These are phyloP conservation scores for Tolypocladium pustulatum DNA, from an alignment of 2,329 filamentous ascomycete genomes.

Conservation along the genomic window DNA sequence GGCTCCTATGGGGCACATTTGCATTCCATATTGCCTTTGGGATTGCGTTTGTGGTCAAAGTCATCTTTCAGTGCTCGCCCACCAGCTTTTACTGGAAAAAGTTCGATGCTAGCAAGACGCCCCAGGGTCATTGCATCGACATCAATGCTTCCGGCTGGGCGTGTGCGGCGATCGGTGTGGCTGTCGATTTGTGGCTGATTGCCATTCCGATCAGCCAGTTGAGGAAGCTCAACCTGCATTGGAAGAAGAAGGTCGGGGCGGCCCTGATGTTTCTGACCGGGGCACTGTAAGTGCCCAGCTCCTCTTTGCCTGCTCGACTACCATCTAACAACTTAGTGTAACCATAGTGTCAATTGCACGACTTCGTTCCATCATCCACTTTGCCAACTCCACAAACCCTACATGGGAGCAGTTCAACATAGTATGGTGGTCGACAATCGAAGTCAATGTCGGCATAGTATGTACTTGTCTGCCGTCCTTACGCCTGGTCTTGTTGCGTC, in stretches of 20 bases:
- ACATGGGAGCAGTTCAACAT: slow-evolving; percentile 18
- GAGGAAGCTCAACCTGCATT: slow-evolving; percentile 19
- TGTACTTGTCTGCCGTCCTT: slow-evolving; percentile 23
- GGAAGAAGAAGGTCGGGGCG: slow-evolving; percentile 30
- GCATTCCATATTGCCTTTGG: slow-evolving; percentile 18
- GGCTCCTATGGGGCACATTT: slow-evolving; percentile 21
- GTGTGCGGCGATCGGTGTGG: slow-evolving; percentile 29
- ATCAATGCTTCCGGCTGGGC: slow-evolving; percentile 28
- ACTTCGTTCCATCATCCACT: slow-evolving; percentile 15
- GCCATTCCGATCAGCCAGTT: slow-evolving; percentile 29
- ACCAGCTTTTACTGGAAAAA: slow-evolving; percentile 27
- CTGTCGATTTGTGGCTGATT: slow-evolving; percentile 31
- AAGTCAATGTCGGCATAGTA: slow-evolving; percentile 10
- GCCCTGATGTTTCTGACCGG: slow-evolving; percentile 32
- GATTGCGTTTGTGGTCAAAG: slow-evolving; percentile 18
- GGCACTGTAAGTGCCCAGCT: slow-evolving; percentile 18
- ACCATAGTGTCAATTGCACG: slow-evolving; percentile 20
- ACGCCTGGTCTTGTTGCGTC: slow-evolving; percentile 15
- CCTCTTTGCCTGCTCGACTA: neutral
- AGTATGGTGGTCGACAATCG: slow-evolving; percentile 22
- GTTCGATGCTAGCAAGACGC: slow-evolving; percentile 19
- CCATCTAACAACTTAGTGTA: slow-evolving; percentile 8
- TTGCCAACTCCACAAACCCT: slow-evolving; percentile 16
- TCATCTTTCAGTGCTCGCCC: slow-evolving; percentile 27
- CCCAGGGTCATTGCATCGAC: slow-evolving; percentile 28